A percentile compares a stretch with the other conserved stretches of the same genome.
These are phyloP conservation scores for Erysimum pusillum DNA, from an alignment of 441 rosid genomes.

Conservation along the genomic window DNA sequence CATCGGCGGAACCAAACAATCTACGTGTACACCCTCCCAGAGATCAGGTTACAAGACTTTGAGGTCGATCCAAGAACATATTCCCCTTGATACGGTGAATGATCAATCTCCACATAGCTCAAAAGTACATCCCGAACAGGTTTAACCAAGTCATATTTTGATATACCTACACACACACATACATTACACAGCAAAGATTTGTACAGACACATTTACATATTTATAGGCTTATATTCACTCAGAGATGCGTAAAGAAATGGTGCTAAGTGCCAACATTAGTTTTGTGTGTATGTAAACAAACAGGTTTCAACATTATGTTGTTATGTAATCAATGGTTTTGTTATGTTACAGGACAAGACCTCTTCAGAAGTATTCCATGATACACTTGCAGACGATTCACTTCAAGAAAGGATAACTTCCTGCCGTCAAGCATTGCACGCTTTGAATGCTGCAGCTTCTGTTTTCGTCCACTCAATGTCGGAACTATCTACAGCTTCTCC, in stretches of 20 bases:
- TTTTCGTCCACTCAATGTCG: conserved; percentile 51
- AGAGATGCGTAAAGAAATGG: conserved; percentile 7
- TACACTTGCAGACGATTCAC: conserved; percentile 32
- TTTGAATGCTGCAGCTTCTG: conserved; percentile 56
- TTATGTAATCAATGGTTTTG: neutral
- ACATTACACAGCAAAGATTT: neutral
- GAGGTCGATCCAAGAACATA: conserved; percentile 42
- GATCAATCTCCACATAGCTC: conserved; percentile 43
- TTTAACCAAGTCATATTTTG: conserved; percentile 43
- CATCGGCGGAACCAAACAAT: conserved; percentile 52
- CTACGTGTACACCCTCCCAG: conserved; percentile 53
- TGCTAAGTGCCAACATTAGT: neutral
- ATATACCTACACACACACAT: neutral
- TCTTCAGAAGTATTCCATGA: conserved; percentile 36
- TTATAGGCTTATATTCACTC: neutral
- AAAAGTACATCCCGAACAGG: conserved; percentile 54
- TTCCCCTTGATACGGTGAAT: conserved; percentile 33
- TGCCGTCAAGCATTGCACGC: conserved; percentile 64
- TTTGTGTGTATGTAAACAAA: neutral
- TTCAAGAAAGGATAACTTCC: conserved; percentile 48
- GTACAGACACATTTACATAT: conserved; percentile 9
- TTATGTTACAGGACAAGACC: conserved; percentile 48
- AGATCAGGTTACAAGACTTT: conserved; percentile 45
- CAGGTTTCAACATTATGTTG: conserved; percentile 2
- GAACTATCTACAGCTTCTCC: conserved; percentile 49